phyloP scores from a whole-genome alignment of 352 stramenopile genomes.

The Phytopythium ostracodes region DNA sequence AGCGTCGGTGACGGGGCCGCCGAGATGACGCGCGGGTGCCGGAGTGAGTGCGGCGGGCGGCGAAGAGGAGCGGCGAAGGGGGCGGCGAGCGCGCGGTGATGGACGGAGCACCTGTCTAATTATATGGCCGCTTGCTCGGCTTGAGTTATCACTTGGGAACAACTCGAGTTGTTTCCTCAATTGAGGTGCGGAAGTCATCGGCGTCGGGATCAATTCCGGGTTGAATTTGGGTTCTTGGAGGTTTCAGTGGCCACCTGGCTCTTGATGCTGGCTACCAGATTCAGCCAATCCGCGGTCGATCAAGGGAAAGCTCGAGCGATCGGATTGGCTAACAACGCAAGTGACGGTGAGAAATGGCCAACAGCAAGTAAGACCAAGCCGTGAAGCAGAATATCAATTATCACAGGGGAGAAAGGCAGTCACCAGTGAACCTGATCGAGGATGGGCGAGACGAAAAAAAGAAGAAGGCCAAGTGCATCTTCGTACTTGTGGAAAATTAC shows the following conservation, averaged over 20 bases:
- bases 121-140: background rate
- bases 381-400: background rate
- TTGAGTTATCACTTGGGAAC: background rate
- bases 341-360: background rate
- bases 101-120: background rate
- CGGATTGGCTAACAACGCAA: background rate
- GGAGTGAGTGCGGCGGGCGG: constrained; percentile 2
- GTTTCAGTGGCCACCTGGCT: background rate
- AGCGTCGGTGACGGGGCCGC: background rate
- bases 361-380: background rate
- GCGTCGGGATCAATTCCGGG: background rate
- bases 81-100: background rate
- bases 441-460: constrained; percentile 1
- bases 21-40: no score
- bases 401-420: constrained; percentile 1
- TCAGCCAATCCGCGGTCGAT: background rate
- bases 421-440: background rate
- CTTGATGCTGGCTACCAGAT: background rate
- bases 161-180: background rate
- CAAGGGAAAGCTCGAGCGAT: background rate
- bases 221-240: background rate
- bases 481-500: background rate
- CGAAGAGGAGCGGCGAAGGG: background rate
- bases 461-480: background rate
- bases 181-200: no score